Conservation (phyloP, 1,139 yeast species). For the Saccharomyces hybrid region DNA sequence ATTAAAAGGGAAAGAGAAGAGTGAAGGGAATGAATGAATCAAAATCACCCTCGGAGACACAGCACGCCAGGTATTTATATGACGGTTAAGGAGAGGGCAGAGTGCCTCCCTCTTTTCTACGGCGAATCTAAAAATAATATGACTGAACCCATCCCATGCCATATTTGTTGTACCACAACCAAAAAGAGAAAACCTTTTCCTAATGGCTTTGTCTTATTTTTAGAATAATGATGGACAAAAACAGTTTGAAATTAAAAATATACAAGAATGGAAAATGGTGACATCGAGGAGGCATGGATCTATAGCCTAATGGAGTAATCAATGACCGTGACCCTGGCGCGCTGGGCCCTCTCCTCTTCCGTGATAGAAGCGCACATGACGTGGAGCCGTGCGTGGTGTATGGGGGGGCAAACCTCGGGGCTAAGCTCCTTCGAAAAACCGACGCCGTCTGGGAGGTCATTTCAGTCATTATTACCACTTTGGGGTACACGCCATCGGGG, state of each 20-base stretch:
- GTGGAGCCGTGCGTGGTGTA: not conserved
- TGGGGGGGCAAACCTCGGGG: not conserved
- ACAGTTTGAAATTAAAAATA: not conserved
- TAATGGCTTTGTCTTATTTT: not conserved
- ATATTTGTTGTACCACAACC: not conserved
- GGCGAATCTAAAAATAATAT: not conserved
- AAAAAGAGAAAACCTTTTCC: not conserved
- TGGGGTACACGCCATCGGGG: not conserved
- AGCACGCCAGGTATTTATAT: not conserved
- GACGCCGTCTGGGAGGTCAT: not conserved
- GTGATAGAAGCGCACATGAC: not conserved
- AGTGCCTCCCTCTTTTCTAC: not conserved
- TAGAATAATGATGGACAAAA: not conserved
- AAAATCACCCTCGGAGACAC: too few species aligned
- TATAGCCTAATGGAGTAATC: not conserved
- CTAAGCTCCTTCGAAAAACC: not conserved
- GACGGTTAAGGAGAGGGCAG: not conserved
- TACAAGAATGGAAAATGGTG: not conserved
- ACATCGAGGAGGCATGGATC: not conserved
- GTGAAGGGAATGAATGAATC: not conserved
- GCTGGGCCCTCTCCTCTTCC: conserved; percentile 1
- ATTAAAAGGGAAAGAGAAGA: too few species aligned
- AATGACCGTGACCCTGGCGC: not conserved
- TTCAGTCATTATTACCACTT: not conserved
- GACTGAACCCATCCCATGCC: not conserved